Percentiles rank a stretch among this genome's conserved stretches.
Evolutionary conservation across 2,329 filamentous ascomycete genomes (phyloP).

Genomic region (Hypoxylon sp.): DNA sequence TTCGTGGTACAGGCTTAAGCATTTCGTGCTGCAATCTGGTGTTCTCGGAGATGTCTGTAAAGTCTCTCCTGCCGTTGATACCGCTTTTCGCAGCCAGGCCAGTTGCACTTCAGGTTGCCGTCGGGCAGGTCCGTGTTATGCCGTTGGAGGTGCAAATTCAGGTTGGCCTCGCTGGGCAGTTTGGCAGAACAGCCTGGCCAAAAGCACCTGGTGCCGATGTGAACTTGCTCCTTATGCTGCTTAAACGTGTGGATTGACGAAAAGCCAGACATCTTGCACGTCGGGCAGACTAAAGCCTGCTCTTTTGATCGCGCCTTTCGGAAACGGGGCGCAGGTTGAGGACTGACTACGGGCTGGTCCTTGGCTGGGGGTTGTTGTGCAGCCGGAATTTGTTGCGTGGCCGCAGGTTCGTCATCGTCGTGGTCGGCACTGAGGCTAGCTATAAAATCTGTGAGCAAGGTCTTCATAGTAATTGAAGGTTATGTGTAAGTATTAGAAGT

Average conservation of each 20-base stretch:
- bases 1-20: neutral
- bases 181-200: slow-evolving; percentile 1
- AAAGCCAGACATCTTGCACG: neutral
- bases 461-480: neutral
- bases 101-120: neutral
- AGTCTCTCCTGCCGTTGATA: neutral
- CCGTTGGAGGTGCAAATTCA: neutral
- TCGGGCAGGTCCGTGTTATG: neutral
- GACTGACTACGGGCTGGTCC: too few species aligned
- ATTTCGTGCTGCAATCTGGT: neutral
- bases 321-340: too few species aligned
- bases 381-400: too few species aligned
- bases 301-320: too few species aligned
- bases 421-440: too few species aligned
- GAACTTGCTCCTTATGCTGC: neutral
- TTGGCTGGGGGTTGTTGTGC: too few species aligned
- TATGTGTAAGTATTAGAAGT: neutral
- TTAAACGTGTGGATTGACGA: neutral
- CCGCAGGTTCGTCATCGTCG: too few species aligned
- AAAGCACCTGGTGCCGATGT: slow-evolving; percentile 17
- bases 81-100: neutral
- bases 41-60: neutral
- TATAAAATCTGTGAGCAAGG: neutral
- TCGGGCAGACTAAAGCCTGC: neutral
- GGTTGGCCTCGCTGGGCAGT: neutral